Conservation (phyloP, 2,329 filamentous ascomycete genomes). For the Pseudopyricularia cyperi region DNA sequence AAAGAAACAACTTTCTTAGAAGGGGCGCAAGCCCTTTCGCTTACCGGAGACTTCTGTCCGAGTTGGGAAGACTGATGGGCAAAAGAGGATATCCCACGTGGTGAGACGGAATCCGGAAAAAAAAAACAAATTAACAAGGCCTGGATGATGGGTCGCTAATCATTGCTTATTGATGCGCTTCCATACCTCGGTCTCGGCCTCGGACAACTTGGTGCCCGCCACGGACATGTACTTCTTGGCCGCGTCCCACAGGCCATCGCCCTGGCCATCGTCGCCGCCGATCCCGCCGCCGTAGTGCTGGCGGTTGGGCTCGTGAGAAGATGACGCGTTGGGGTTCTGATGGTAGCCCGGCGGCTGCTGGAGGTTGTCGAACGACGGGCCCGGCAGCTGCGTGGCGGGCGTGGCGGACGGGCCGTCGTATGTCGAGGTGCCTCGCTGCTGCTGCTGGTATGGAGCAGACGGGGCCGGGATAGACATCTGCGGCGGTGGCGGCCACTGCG, state of each 20-base stretch:
- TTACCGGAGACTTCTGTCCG: neutral
- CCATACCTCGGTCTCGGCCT: slow-evolving; percentile 50
- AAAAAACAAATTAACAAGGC: neutral
- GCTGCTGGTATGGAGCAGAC: slow-evolving; percentile 21
- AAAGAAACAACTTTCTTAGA: neutral
- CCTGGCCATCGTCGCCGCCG: too few species aligned
- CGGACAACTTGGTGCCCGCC: slow-evolving; percentile 43
- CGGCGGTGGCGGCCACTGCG: slow-evolving; percentile 22
- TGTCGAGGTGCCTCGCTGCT: slow-evolving; percentile 33
- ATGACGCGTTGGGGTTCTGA: slow-evolving; percentile 37
- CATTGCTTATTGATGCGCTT: slow-evolving; percentile 47
- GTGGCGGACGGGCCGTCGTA: slow-evolving; percentile 18
- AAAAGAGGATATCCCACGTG: neutral
- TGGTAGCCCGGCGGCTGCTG: slow-evolving; percentile 42
- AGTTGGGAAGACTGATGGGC: neutral
- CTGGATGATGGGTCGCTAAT: slow-evolving; percentile 1
- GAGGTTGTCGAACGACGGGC: slow-evolving; percentile 13
- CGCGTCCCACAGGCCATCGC: slow-evolving; percentile 30
- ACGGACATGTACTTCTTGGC: slow-evolving; percentile 45
- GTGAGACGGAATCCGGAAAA: neutral
- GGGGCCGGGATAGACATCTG: slow-evolving; percentile 41
- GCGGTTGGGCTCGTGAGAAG: neutral
- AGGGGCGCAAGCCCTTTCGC: neutral
- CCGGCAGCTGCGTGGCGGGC: slow-evolving; percentile 4
- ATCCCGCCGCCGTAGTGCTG: too few species aligned